Percentiles rank a stretch among this genome's conserved stretches.
Evolutionary conservation across 345 rosid genomes (phyloP).

Genomic region (Eucalyptus camaldulensis): DNA sequence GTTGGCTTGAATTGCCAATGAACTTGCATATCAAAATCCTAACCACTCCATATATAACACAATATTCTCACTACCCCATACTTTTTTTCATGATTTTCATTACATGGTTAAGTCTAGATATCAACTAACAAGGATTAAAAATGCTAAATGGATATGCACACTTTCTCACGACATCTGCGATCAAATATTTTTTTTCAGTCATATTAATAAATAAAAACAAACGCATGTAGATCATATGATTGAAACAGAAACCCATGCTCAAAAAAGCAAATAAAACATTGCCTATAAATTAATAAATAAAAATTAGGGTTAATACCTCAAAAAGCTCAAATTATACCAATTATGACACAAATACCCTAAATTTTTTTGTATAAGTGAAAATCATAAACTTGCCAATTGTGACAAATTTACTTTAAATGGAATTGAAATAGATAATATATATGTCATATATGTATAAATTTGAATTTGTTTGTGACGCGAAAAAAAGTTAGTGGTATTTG

Average conservation of each 20-base stretch:
- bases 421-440: no score
- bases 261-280: no score
- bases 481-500: no score
- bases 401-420: no score
- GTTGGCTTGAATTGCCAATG: background rate
- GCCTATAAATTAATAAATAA: no score
- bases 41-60: background rate
- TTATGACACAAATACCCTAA: no score
- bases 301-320: no score
- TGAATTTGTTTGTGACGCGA: no score
- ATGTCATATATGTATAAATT: no score
- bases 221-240: fast-evolving
- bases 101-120: background rate
- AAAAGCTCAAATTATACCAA: no score
- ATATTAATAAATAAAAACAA: background rate
- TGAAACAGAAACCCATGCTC: no score
- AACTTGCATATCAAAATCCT: background rate
- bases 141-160: background rate
- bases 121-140: background rate
- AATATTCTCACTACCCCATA: background rate
- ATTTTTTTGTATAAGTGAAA: fast-evolving
- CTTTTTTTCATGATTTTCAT: background rate
- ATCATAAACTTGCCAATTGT: no score
- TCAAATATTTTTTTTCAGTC: background rate
- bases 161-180: background rate